Percentiles rank a stretch among this genome's conserved stretches.
These are phyloP conservation scores for Microbotryum lychnidis-dioicae DNA, from an alignment of 1,284 basidiomycete species.

Conservation along the genomic window DNA sequence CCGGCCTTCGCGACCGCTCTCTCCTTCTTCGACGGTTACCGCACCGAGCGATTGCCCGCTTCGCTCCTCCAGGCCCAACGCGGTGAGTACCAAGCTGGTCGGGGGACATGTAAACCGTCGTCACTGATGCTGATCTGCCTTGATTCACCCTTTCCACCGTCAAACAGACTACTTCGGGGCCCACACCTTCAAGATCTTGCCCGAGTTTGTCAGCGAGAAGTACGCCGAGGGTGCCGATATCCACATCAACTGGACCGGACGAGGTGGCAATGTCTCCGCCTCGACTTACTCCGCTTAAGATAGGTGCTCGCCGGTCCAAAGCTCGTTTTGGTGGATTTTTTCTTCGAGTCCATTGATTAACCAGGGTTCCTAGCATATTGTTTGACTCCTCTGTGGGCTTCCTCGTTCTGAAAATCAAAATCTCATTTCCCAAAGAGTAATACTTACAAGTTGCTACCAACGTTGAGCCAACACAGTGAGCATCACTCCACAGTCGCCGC, in stretches of 20 bases:
- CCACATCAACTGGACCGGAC: slow-evolving; percentile 51
- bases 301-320: not conserved
- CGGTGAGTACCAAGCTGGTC: slow-evolving; percentile 45
- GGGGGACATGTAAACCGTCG: not conserved
- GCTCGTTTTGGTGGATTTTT: not conserved
- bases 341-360: too few species aligned
- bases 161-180: slow-evolving; percentile 76
- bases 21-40: slow-evolving; percentile 98
- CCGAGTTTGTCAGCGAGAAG: slow-evolving; percentile 75
- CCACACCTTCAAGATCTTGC: slow-evolving; percentile 85
- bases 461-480: too few species aligned
- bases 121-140: not conserved
- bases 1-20: slow-evolving; percentile 90
- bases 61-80: slow-evolving; percentile 82
- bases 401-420: too few species aligned
- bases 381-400: too few species aligned
- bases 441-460: too few species aligned
- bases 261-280: slow-evolving; percentile 87
- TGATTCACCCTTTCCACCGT: not conserved
- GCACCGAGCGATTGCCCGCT: slow-evolving; percentile 77
- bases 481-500: too few species aligned
- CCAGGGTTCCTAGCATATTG: too few species aligned
- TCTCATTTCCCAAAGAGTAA: too few species aligned
- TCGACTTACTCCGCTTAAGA: slow-evolving; percentile 77
- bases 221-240: slow-evolving; percentile 77